Conservation (phyloP, 768 basidiomycete species). For the Lentinula sp. region DNA sequence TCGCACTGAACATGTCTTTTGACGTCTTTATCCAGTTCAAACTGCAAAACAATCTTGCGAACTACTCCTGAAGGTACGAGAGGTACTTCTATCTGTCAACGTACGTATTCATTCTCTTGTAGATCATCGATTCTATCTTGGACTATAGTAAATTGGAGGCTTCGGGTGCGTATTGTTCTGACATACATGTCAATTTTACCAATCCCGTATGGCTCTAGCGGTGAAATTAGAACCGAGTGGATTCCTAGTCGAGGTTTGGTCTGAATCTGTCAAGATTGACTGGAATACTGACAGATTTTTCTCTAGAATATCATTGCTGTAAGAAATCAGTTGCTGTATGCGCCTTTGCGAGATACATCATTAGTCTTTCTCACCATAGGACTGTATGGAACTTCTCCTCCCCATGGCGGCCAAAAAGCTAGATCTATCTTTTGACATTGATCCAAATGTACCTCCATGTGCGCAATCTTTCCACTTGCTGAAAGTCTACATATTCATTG, state of each 20-base stretch:
- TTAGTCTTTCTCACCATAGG: conserved; percentile 28
- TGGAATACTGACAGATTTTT: neutral
- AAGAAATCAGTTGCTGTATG: conserved; percentile 12
- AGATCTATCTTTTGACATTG: conserved; percentile 68
- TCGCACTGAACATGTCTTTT: conserved; percentile 1
- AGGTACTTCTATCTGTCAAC: neutral
- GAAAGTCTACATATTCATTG: neutral
- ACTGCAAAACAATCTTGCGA: conserved; percentile 78
- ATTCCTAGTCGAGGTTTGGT: conserved; percentile 54
- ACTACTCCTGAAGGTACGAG: conserved; percentile 58
- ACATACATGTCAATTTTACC: conserved; percentile 2
- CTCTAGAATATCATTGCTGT: conserved; percentile 60
- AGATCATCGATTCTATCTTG: conserved; percentile 77
- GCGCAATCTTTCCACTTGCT: conserved; percentile 12
- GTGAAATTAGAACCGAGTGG: conserved; percentile 65
- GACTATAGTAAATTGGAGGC: conserved; percentile 80
- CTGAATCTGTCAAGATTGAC: neutral
- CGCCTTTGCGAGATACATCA: neutral
- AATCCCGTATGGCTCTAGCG: conserved; percentile 27
- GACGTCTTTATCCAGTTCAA: conserved; percentile 39
- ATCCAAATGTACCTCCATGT: conserved; percentile 62
- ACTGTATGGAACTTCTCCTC: conserved; percentile 71
- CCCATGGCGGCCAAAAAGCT: conserved; percentile 74
- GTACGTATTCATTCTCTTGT: conserved; percentile 5
- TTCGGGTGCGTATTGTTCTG: conserved; percentile 36